Percentiles rank a stretch among this genome's conserved stretches.
Conservation (phyloP, 2,329 filamentous ascomycete species). For the Botrytis medusae region DNA sequence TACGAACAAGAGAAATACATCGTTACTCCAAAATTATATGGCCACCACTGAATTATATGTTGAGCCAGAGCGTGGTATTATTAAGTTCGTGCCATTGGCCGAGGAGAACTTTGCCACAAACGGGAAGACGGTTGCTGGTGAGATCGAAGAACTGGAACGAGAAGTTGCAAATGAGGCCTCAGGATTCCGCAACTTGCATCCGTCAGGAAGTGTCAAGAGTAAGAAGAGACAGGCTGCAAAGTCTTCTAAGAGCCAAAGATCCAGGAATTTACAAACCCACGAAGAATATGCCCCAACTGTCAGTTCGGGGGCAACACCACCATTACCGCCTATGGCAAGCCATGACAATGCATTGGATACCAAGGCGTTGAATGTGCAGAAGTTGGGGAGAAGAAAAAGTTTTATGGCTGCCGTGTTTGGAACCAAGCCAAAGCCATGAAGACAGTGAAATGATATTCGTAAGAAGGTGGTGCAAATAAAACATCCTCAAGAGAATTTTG, state of each 20-base stretch:
- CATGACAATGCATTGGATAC: slow-evolving; percentile 29
- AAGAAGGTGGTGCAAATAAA: background rate
- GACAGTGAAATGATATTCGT: background rate
- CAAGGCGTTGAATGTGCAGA: slow-evolving; percentile 35
- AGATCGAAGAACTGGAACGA: slow-evolving; percentile 56
- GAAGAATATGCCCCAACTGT: slow-evolving; percentile 30
- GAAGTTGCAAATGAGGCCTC: slow-evolving; percentile 24
- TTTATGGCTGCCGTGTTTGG: slow-evolving; percentile 49
- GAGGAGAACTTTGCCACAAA: slow-evolving; percentile 73
- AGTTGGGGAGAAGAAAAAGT: slow-evolving; percentile 47
- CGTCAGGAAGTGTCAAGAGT: slow-evolving; percentile 31
- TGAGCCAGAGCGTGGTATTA: slow-evolving; percentile 62
- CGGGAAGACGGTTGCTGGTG: slow-evolving; percentile 66
- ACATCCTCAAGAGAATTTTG: background rate
- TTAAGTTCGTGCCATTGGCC: slow-evolving; percentile 68
- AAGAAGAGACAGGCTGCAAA: slow-evolving; percentile 44
- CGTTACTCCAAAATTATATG: slow-evolving; percentile 75
- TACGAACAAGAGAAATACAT: slow-evolving; percentile 78
- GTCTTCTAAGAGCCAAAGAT: slow-evolving; percentile 36
- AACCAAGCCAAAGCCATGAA: slow-evolving; percentile 25
- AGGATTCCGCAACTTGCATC: slow-evolving; percentile 27
- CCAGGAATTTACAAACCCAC: slow-evolving; percentile 32
- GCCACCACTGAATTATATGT: slow-evolving; percentile 66
- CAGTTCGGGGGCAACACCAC: slow-evolving; percentile 26
- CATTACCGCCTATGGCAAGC: slow-evolving; percentile 32